These are phyloP conservation scores for Houttuynia cordata DNA, from an alignment of 164 flowering plant species.

Conservation along the genomic window DNA sequence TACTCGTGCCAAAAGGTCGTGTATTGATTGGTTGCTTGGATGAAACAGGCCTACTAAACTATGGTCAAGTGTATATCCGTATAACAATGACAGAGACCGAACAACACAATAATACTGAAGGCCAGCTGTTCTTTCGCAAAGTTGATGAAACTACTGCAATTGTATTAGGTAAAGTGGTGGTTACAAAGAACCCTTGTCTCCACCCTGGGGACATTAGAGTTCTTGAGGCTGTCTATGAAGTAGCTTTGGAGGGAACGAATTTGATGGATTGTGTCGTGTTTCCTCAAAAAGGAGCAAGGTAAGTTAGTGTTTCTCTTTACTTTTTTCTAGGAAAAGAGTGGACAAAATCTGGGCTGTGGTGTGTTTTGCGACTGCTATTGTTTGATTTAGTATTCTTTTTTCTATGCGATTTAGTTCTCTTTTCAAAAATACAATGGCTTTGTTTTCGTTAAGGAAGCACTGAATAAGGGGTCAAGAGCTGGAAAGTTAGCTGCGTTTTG, in stretches of 20 bases:
- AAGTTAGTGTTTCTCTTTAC: slow-evolving; percentile 1
- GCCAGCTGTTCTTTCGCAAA: slow-evolving; percentile 32
- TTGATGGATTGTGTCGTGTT: slow-evolving; percentile 67
- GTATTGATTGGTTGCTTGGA: slow-evolving; percentile 83
- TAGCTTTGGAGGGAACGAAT: slow-evolving; percentile 43
- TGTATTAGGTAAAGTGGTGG: slow-evolving; percentile 66
- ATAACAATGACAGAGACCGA: slow-evolving; percentile 54
- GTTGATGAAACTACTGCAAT: slow-evolving; percentile 53
- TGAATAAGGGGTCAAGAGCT: too few species aligned
- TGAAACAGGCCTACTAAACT: slow-evolving; percentile 59
- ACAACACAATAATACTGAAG: slow-evolving; percentile 20
- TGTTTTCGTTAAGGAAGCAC: too few species aligned
- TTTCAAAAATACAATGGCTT: too few species aligned
- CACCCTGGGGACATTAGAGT: slow-evolving; percentile 97
- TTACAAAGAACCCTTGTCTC: slow-evolving; percentile 93
- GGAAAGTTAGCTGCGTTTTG: too few species aligned
- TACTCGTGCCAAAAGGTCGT: slow-evolving; percentile 77
- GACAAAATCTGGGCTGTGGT: too few species aligned
- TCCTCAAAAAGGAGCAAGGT: slow-evolving; percentile 89
- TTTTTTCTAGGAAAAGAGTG: too few species aligned
- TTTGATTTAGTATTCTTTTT: too few species aligned
- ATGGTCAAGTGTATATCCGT: slow-evolving; percentile 77
- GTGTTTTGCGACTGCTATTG: too few species aligned
- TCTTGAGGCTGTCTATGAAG: slow-evolving; percentile 65
- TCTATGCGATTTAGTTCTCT: too few species aligned